Base-by-base conservation (phyloP, 2,329 filamentous ascomycete genomes). In the Fusarium sp. region DNA sequence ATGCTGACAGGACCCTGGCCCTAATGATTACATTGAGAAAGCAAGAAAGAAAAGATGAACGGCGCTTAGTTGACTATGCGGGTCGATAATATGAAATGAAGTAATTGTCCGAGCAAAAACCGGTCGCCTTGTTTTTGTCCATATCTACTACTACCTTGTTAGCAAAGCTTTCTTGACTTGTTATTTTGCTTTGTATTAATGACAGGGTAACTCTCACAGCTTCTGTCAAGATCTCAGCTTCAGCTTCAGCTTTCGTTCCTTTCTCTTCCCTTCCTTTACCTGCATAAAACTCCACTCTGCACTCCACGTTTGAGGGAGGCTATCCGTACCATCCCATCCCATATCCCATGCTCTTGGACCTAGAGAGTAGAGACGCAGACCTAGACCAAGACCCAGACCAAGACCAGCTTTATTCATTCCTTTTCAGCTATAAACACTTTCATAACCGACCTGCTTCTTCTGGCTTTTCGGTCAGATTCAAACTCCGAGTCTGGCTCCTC, bases 231-330 rank as follows among this genome's bases (percentile, higher is more conserved):
- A 7, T 32, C 49, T 32, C 49, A 30, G 24, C 43, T 55, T 24
- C 59, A 64, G 48, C 63, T 63, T 39, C 46, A 63, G 46, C 32
- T 51, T 46, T 20, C 34, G 40, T 51, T 32, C 28, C 28, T 32
- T 32, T 32, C 10, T 28, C 10, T 46, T 36, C 56, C 36, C 23
- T 47, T 42, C 44, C 49, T 58, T 67, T 61, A 67, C 64, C 59
- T 68, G 64, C 64, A 67, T 68, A 68, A 51, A 51, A 55, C 64
- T 68, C 64, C 64, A 67, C 65, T 61, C 64, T 64, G 51, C 58
- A 63, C 60, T 63, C 60, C 60, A 64, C 59, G 60, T 63, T 58
- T 46, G 28, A 56, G 58, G 55, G 64, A 55, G 59, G 40, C 55
- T 65, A n/a, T 52, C 24, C 46, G n/a, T n/a, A 11, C 26, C 26